Evolutionary conservation across 108 stramenopile species (phyloP).

Genomic region (Tribonema minus): DNA sequence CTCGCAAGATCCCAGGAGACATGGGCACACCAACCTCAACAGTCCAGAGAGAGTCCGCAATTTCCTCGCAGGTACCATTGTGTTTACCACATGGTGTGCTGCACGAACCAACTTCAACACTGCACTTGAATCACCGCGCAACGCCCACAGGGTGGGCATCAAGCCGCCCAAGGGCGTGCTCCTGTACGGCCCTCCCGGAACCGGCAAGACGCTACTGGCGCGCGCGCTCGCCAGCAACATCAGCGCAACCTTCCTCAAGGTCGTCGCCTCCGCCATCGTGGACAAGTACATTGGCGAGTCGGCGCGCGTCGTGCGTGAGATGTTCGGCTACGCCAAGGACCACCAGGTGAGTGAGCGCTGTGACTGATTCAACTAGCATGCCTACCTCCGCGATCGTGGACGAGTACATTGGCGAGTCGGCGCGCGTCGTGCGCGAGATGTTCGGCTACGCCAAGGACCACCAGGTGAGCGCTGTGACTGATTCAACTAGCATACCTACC

Average conservation of each 20-base stretch:
- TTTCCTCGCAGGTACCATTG: no score
- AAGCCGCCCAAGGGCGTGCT: constrained; percentile 81
- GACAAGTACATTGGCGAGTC: no score
- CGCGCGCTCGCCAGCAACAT: constrained; percentile 93
- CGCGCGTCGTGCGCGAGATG: constrained; percentile 97
- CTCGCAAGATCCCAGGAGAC: no score
- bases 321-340: constrained; percentile 96
- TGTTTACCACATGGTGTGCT: no score
- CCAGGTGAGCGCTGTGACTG: constrained; percentile 28
- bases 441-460: constrained; percentile 95
- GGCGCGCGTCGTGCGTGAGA: constrained; percentile 96
- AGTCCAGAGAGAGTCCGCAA: no score
- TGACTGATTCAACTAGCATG: neutral
- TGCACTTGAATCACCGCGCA: no score
- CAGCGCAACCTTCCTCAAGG: constrained; percentile 81
- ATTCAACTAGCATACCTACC: no score
- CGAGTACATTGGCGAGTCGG: constrained; percentile 99
- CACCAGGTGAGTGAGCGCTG: constrained; percentile 60
- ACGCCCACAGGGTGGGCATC: constrained; percentile 97
- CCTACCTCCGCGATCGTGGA: no score
- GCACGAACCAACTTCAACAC: no score
- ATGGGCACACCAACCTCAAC: no score
- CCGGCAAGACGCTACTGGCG: no score
- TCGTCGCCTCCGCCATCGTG: constrained; percentile 95
- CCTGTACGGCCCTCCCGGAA: no score